Evolutionary conservation across 73 alveolate species (phyloP).

Genomic region (Paramecium caudatum): DNA sequence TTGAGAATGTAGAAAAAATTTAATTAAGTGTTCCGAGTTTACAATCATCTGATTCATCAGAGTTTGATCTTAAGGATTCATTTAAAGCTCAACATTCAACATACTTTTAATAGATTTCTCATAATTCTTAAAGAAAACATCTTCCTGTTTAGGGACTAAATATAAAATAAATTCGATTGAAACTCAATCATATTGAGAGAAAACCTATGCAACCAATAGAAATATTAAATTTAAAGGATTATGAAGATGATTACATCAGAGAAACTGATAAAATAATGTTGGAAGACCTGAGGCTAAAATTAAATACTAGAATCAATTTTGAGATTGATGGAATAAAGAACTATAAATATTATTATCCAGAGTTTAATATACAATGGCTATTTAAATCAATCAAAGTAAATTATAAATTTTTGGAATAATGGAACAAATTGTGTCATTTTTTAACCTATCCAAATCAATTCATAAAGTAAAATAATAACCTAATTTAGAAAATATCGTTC

Average conservation of each 20-base stretch:
- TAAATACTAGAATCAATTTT: background rate
- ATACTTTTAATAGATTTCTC: conserved; percentile 1
- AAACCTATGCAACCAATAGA: background rate
- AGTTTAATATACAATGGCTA: background rate
- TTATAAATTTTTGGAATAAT: background rate
- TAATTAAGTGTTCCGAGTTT: conserved; percentile 25
- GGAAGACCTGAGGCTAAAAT: conserved; percentile 3
- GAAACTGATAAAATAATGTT: conserved; percentile 28
- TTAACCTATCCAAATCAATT: conserved; percentile 21
- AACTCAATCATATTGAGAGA: background rate
- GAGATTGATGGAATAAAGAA: conserved; percentile 32
- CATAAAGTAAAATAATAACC: background rate
- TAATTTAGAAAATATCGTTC: background rate
- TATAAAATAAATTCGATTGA: background rate
- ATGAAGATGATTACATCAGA: background rate
- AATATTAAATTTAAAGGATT: background rate
- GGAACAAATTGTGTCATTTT: background rate
- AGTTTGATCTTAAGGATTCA: conserved; percentile 50
- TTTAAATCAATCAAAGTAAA: background rate
- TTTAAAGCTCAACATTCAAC: background rate
- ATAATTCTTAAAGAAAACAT: background rate
- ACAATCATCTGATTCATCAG: conserved; percentile 53
- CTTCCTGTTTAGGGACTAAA: background rate
- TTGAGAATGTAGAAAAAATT: background rate
- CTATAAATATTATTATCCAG: conserved; percentile 32